Evolutionary conservation across 2,329 filamentous ascomycete species (phyloP).

Genomic region (Penicillium fuscoglaucum): DNA sequence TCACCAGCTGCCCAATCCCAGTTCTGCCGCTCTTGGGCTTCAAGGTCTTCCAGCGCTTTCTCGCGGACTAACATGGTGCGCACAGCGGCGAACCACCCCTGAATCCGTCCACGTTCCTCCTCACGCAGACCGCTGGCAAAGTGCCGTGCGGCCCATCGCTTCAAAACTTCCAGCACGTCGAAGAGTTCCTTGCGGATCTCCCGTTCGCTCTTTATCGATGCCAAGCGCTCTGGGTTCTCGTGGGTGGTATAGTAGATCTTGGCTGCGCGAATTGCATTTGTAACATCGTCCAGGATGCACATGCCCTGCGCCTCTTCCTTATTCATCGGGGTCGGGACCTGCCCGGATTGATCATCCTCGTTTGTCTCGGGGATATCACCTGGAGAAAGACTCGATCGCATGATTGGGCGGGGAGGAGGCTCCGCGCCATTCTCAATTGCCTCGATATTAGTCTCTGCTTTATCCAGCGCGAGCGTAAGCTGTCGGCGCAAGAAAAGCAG

Average conservation of each 20-base stretch:
- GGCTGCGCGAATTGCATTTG: slow-evolving; percentile 89
- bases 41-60: slow-evolving; percentile 71
- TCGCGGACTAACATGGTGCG: slow-evolving; percentile 75
- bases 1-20: slow-evolving; percentile 81
- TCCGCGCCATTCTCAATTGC: slow-evolving; percentile 39
- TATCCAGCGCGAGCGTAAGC: slow-evolving; percentile 65
- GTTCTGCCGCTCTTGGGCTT: slow-evolving; percentile 67
- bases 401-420: slow-evolving; percentile 31
- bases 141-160: slow-evolving; percentile 83
- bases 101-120: slow-evolving; percentile 74
- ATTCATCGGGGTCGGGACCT: slow-evolving; percentile 51
- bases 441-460: slow-evolving; percentile 67
- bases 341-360: slow-evolving; percentile 40
- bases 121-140: slow-evolving; percentile 79
- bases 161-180: slow-evolving; percentile 83
- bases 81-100: slow-evolving; percentile 76
- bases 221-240: slow-evolving; percentile 79
- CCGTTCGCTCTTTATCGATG: slow-evolving; percentile 83
- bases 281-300: slow-evolving; percentile 88
- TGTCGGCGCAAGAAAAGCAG: slow-evolving; percentile 73
- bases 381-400: slow-evolving; percentile 34
- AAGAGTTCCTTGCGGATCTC: slow-evolving; percentile 81
- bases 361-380: slow-evolving; percentile 38
- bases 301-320: slow-evolving; percentile 90
- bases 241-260: slow-evolving; percentile 97